Conservation (phyloP, 1,139 yeast genomes). For the Zhuliangozyma blackwelliae region DNA sequence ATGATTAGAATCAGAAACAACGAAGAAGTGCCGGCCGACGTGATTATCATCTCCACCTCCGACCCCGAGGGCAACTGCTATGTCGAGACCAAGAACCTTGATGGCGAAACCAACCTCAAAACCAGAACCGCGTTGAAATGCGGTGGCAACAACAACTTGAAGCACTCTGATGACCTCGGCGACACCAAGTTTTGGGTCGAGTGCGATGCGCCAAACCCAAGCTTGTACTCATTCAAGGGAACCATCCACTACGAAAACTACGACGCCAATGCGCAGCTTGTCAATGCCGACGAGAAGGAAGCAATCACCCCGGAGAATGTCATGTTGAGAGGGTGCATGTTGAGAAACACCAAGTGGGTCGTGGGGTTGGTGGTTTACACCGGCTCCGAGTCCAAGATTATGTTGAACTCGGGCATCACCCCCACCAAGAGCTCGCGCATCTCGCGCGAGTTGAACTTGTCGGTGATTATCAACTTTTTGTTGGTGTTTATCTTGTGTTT, state of each 20-base stretch:
- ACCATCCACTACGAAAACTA: slow-evolving; percentile 60
- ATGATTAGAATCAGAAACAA: slow-evolving; percentile 77
- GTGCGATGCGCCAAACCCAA: slow-evolving; percentile 85
- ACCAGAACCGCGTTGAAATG: slow-evolving; percentile 70
- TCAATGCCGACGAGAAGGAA: slow-evolving; percentile 53
- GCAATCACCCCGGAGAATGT: slow-evolving; percentile 78
- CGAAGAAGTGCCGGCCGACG: slow-evolving; percentile 93
- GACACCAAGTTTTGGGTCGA: slow-evolving; percentile 79
- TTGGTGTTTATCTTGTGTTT: slow-evolving; percentile 76
- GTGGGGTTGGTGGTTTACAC: slow-evolving; percentile 87
- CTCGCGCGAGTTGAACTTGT: slow-evolving; percentile 74
- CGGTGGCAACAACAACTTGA: slow-evolving; percentile 52
- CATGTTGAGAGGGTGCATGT: slow-evolving; percentile 83
- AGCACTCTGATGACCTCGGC: slow-evolving; percentile 68
- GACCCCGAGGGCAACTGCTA: slow-evolving; percentile 90
- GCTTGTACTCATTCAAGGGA: slow-evolving; percentile 83
- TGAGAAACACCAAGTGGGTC: slow-evolving; percentile 91
- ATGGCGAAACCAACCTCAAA: slow-evolving; percentile 94
- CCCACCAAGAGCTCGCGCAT: slow-evolving; percentile 87
- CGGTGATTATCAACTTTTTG: slow-evolving; percentile 74
- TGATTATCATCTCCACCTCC: slow-evolving; percentile 73
- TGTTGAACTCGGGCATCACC: slow-evolving; percentile 89
- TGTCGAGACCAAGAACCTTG: slow-evolving; percentile 90
- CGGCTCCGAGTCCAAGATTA: slow-evolving; percentile 86
- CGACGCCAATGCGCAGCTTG: slow-evolving; percentile 32